Conservation (phyloP, 129 eudicot genomes). For the Lactuca saligna region DNA sequence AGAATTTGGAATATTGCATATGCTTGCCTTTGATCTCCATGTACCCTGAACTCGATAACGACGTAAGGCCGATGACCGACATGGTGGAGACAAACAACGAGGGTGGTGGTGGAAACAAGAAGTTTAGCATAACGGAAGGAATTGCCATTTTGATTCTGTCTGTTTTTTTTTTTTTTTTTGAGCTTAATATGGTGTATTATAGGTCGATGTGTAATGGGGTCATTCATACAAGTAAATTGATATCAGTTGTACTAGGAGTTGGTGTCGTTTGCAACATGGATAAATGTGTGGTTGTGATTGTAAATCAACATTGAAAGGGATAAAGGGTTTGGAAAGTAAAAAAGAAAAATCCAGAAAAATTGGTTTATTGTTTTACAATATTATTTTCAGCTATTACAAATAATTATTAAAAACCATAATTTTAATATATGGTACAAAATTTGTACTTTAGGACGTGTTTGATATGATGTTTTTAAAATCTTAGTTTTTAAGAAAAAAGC, state of each 20-base stretch:
- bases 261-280: neutral
- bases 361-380: neutral
- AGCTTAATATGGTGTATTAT: neutral
- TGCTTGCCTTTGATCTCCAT: slow-evolving; percentile 33
- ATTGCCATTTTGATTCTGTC: slow-evolving; percentile 12
- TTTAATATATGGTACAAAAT: too few species aligned
- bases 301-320: neutral
- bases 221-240: neutral
- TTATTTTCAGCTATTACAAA: neutral
- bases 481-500: too few species aligned
- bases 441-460: too few species aligned
- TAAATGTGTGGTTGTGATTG: slow-evolving; percentile 5
- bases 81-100: slow-evolving; percentile 34
- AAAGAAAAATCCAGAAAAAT: neutral
- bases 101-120: slow-evolving; percentile 35
- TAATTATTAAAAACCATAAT: too few species aligned
- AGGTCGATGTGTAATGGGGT: neutral
- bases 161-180: neutral
- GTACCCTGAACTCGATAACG: slow-evolving; percentile 25
- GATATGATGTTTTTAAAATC: too few species aligned
- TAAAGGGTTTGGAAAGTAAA: neutral
- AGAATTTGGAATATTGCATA: slow-evolving; percentile 38
- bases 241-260: neutral
- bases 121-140: slow-evolving; percentile 26
- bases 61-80: slow-evolving; percentile 23